Conservation (phyloP, 2,329 filamentous ascomycete genomes). For the Trichoderma simmonsii region DNA sequence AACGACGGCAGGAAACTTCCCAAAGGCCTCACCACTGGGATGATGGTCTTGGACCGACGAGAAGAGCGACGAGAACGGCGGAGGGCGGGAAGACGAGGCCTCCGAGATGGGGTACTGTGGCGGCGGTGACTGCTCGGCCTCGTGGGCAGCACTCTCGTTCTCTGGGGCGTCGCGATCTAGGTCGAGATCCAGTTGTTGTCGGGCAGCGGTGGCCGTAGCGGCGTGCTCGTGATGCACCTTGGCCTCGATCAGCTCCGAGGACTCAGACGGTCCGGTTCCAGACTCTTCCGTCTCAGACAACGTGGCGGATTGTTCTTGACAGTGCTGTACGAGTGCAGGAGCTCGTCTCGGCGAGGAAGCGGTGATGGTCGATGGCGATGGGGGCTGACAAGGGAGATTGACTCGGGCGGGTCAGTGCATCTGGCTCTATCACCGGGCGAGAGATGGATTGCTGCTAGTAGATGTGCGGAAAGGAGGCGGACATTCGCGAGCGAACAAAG, state of each 20-base stretch:
- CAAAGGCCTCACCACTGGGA: slow-evolving; percentile 31
- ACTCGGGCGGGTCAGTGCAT: slow-evolving; percentile 19
- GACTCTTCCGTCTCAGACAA: slow-evolving; percentile 37
- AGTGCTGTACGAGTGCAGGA: neutral
- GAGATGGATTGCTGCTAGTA: neutral
- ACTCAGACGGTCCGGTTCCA: slow-evolving; percentile 36
- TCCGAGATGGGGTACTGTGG: slow-evolving; percentile 59
- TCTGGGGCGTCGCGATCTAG: slow-evolving; percentile 22
- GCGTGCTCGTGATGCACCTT: slow-evolving; percentile 23
- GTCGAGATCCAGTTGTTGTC: slow-evolving; percentile 22
- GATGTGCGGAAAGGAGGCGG: slow-evolving; percentile 5
- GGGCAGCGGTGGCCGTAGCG: slow-evolving; percentile 21
- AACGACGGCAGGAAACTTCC: slow-evolving; percentile 32
- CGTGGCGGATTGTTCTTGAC: slow-evolving; percentile 34
- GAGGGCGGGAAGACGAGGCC: slow-evolving; percentile 51
- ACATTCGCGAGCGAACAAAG: neutral
- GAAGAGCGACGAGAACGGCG: slow-evolving; percentile 61
- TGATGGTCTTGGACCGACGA: slow-evolving; percentile 38
- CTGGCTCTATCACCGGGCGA: slow-evolving; percentile 1
- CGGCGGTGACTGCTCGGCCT: slow-evolving; percentile 49
- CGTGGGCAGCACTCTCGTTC: slow-evolving; percentile 23
- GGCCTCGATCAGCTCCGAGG: slow-evolving; percentile 35
- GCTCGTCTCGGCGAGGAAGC: slow-evolving; percentile 20
- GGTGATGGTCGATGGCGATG: slow-evolving; percentile 19
- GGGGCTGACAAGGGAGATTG: slow-evolving; percentile 15